A percentile compares a stretch with the other conserved stretches of the same genome.
Evolutionary conservation across 768 basidiomycete genomes (phyloP).

Genomic region (Mycena latifolia): DNA sequence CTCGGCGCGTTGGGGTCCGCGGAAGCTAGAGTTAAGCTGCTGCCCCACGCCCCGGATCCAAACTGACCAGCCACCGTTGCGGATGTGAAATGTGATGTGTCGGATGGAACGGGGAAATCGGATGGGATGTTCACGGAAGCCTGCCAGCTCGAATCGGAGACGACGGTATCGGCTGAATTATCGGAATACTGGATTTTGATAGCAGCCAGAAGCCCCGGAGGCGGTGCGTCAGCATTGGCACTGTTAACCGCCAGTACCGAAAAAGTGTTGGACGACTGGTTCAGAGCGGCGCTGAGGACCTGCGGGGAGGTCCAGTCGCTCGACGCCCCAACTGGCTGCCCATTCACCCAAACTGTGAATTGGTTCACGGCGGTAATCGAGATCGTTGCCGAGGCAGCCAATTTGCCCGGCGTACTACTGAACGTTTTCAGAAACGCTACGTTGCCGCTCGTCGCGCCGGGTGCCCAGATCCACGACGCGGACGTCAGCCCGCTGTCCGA

Average conservation of each 20-base stretch:
- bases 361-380: constrained; percentile 25
- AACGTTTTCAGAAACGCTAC: constrained; percentile 21
- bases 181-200: constrained; percentile 3
- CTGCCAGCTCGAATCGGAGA: constrained; percentile 28
- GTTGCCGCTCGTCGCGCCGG: constrained; percentile 4
- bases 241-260: constrained; percentile 16
- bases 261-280: constrained; percentile 19
- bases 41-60: constrained; percentile 21
- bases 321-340: constrained; percentile 25
- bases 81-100: constrained; percentile 5
- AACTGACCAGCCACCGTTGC: background rate
- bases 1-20: background rate
- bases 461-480: constrained; percentile 34
- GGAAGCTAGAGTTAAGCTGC: constrained; percentile 2
- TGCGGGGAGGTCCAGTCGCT: constrained; percentile 20
- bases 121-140: constrained; percentile 13
- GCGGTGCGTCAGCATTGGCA: background rate
- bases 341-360: constrained; percentile 28
- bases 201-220: constrained; percentile 26
- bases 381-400: constrained; percentile 8
- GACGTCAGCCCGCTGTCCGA: constrained; percentile 8
- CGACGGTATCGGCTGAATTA: background rate
- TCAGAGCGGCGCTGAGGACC: constrained; percentile 20
- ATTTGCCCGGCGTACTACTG: constrained; percentile 10
- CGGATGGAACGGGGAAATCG: constrained; percentile 18